A percentile compares a stretch with the other conserved stretches of the same genome.
Evolutionary conservation across 1,139 yeast genomes (phyloP).

Genomic region (Hyphopichia buzzinii): DNA sequence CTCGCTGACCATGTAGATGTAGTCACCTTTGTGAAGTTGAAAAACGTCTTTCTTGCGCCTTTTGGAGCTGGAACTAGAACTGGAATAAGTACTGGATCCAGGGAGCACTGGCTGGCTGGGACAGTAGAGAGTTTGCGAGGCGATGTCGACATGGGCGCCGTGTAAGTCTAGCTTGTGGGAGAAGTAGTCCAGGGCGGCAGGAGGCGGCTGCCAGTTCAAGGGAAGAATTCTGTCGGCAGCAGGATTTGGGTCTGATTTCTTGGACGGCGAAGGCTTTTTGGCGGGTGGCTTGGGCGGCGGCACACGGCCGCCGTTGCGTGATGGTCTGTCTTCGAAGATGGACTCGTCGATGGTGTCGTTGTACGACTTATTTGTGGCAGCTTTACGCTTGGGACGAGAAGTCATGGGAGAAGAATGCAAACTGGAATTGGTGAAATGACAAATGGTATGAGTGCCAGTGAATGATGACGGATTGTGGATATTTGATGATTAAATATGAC

Average conservation of each 20-base stretch:
- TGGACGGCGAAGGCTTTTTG: neutral
- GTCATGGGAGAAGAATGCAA: conserved; percentile 12
- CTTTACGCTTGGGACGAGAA: conserved; percentile 46
- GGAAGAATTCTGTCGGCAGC: conserved; percentile 14
- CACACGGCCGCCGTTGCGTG: neutral
- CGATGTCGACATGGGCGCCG: conserved; percentile 35
- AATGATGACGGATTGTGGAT: too few species aligned
- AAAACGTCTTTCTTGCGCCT: conserved; percentile 15
- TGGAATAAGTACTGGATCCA: conserved; percentile 6
- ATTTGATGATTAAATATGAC: too few species aligned
- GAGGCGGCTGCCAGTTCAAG: conserved; percentile 42
- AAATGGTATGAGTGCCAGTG: too few species aligned
- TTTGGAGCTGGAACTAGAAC: conserved; percentile 11
- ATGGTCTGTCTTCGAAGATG: conserved; percentile 22
- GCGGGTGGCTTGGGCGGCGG: neutral
- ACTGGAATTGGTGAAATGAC: too few species aligned
- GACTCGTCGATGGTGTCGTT: conserved; percentile 37
- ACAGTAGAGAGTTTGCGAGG: conserved; percentile 31
- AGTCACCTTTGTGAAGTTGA: conserved; percentile 53
- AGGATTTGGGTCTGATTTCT: neutral
- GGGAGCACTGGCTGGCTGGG: conserved; percentile 25
- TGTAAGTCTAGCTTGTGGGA: conserved; percentile 33
- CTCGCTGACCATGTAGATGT: conserved; percentile 82
- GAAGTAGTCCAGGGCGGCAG: conserved; percentile 30
- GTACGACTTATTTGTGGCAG: conserved; percentile 44